Evolutionary conservation across 495 filamentous ascomycete species (phyloP).

Genomic region (Aspergillus panamensis): DNA sequence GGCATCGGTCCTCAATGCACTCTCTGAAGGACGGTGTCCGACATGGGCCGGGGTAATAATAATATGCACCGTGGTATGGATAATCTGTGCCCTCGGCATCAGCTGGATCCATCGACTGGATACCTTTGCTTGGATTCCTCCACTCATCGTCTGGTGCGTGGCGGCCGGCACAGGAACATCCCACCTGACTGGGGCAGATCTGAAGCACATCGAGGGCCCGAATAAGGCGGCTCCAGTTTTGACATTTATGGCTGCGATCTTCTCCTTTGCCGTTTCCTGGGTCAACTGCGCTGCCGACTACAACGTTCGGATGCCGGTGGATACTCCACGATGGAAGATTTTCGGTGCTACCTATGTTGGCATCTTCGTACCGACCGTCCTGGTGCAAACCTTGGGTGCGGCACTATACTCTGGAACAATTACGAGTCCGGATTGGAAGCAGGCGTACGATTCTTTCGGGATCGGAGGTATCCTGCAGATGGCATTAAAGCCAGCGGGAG

Average conservation of each 20-base stretch:
- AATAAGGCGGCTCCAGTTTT: slow-evolving; percentile 55
- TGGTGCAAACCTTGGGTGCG: slow-evolving; percentile 63
- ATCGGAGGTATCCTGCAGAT: slow-evolving; percentile 59
- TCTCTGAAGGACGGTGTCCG: slow-evolving; percentile 25
- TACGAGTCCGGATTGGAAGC: slow-evolving; percentile 40
- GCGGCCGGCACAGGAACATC: slow-evolving; percentile 35
- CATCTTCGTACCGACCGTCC: slow-evolving; percentile 57
- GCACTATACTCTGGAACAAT: slow-evolving; percentile 57
- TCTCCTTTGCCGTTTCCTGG: slow-evolving; percentile 64
- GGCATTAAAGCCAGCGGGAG: slow-evolving; percentile 49
- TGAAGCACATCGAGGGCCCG: slow-evolving; percentile 45
- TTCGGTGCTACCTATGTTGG: slow-evolving; percentile 62
- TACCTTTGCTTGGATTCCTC: slow-evolving; percentile 35
- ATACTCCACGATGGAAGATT: slow-evolving; percentile 46
- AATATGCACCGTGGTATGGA: slow-evolving; percentile 26
- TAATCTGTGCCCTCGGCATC: slow-evolving; percentile 25
- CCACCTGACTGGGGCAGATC: slow-evolving; percentile 27
- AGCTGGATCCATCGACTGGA: slow-evolving; percentile 29
- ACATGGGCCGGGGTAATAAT: slow-evolving; percentile 30
- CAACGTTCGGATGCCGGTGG: slow-evolving; percentile 60
- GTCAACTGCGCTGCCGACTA: slow-evolving; percentile 64
- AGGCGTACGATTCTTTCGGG: slow-evolving; percentile 50
- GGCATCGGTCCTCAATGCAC: slow-evolving; percentile 24
- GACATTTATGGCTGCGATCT: slow-evolving; percentile 60
- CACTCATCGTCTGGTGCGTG: slow-evolving; percentile 39